phyloP scores from a whole-genome alignment of 805 yeast genomes.

The Barnettozyma siamensis region DNA sequence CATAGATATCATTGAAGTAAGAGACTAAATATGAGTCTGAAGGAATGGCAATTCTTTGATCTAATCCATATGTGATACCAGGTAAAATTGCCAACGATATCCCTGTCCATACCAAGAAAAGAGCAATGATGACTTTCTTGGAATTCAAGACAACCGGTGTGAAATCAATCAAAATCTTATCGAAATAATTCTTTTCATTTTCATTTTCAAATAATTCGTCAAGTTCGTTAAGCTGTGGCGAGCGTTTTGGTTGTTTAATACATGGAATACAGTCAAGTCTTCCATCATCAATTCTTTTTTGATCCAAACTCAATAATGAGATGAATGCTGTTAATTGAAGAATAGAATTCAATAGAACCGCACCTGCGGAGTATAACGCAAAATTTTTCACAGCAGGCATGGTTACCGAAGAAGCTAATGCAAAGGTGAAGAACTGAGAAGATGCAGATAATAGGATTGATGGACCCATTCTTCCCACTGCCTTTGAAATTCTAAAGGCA shows the following conservation, averaged over 20 bases:
- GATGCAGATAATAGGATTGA: conserved; percentile 73
- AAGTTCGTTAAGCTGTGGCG: conserved; percentile 17
- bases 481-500: conserved; percentile 53
- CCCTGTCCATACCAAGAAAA: conserved; percentile 61
- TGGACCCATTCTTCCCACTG: conserved; percentile 78
- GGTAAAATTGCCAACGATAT: conserved; percentile 68
- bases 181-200: conserved; percentile 30
- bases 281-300: conserved; percentile 49
- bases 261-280: conserved; percentile 62
- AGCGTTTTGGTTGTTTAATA: conserved; percentile 25
- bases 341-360: conserved; percentile 68
- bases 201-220: conserved; percentile 24
- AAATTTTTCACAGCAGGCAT: conserved; percentile 97
- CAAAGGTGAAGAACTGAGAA: conserved; percentile 75
- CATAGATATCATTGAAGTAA: conserved; percentile 72
- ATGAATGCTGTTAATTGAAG: conserved; percentile 81
- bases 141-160: conserved; percentile 54
- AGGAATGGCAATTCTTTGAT: conserved; percentile 87
- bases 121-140: conserved; percentile 40
- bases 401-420: conserved; percentile 70
- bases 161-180: conserved; percentile 35
- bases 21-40: conserved; percentile 71
- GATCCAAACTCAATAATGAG: conserved; percentile 64
- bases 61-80: conserved; percentile 68
- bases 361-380: conserved; percentile 86